These are phyloP conservation scores for Waitea zeae DNA, from an alignment of 1,284 basidiomycete genomes.

Conservation along the genomic window DNA sequence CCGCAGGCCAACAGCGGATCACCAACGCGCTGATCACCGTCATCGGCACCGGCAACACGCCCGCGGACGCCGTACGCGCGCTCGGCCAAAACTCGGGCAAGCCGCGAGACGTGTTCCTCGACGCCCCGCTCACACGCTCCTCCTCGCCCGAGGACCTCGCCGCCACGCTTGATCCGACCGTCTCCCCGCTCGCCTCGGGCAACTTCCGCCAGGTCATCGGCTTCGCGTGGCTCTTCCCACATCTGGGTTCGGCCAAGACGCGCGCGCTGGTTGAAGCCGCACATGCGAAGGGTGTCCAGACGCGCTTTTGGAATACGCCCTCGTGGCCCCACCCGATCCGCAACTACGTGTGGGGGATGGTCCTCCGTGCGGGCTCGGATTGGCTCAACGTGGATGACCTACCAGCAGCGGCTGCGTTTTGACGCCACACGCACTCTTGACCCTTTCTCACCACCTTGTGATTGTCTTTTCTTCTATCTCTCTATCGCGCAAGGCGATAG, in stretches of 20 bases:
- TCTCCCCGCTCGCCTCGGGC: constrained; percentile 21
- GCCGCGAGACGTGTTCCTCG: constrained; percentile 22
- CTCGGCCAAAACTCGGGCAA: constrained; percentile 9
- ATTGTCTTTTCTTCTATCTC: no score
- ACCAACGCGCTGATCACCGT: constrained; percentile 16
- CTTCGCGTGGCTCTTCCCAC: not conserved
- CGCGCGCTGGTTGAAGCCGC: constrained; percentile 17
- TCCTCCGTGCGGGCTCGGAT: constrained; percentile 18
- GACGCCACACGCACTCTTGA: no score
- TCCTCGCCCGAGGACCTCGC: constrained; percentile 6
- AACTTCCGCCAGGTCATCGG: constrained; percentile 19
- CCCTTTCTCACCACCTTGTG: no score
- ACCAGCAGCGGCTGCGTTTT: no score
- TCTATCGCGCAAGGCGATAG: no score
- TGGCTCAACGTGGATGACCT: constrained; percentile 28
- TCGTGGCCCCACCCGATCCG: constrained; percentile 9
- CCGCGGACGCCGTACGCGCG: constrained; percentile 17
- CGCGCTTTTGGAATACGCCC: constrained; percentile 26
- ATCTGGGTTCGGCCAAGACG: constrained; percentile 2
- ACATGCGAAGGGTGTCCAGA: constrained; percentile 18
- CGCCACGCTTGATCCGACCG: constrained; percentile 11
- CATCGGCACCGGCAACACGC: constrained; percentile 26
- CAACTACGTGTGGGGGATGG: constrained; percentile 16
- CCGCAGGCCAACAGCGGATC: constrained; percentile 15
- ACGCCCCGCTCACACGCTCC: constrained; percentile 22